Evolutionary conservation across 2,329 filamentous ascomycete genomes (phyloP), one percentile per base, ranked within the genome.

Genomic region (Colletotrichum navitas): DNA sequence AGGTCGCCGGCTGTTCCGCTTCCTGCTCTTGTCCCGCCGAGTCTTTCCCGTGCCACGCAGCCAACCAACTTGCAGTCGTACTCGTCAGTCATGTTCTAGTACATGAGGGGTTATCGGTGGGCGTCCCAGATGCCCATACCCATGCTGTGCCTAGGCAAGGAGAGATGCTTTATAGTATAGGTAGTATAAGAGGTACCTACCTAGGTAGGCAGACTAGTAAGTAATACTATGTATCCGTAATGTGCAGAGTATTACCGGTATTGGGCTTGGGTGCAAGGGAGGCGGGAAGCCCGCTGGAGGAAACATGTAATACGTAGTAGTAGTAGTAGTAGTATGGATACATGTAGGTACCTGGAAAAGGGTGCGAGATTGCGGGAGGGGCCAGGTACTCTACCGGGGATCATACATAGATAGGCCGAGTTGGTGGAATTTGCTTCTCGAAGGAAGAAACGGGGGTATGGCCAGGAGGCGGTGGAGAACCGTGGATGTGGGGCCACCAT

Each of bases 371-470:
- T 36, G n/a, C 43, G 0, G 7, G 21, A 32, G 12, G 6, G 16
- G 21, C 8, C 43, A 45, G 21, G 43, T 45, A 62, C 34, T 24
- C 41, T 54, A 6, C 52, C 18, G 21, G 21, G 56, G 43, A 54
- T 52, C 39, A 55, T 39, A 39, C 11, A 12, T 39, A 18, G 4
- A 2, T 39, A 24, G 51, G 41, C 59, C 59, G 65, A 72, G 59
- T 56, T 11, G 59, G 56, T 43, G 47, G 65, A 60, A 64, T 49
- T 34, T 41, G 69, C 62, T 72, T 72, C 69, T 61, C 62, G 69
- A 72, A 71, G 69, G 65, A 68, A 69, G 69, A 72, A 72, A 63
- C 60, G 69, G 69, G 52, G 65, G 54, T 45, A 51, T 41, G 56
- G 47, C 55, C 45, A 26, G 56, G 64, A 62, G 26, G 55, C 26